Conservation (phyloP, 768 basidiomycete genomes). For the Lentinula edodes region DNA sequence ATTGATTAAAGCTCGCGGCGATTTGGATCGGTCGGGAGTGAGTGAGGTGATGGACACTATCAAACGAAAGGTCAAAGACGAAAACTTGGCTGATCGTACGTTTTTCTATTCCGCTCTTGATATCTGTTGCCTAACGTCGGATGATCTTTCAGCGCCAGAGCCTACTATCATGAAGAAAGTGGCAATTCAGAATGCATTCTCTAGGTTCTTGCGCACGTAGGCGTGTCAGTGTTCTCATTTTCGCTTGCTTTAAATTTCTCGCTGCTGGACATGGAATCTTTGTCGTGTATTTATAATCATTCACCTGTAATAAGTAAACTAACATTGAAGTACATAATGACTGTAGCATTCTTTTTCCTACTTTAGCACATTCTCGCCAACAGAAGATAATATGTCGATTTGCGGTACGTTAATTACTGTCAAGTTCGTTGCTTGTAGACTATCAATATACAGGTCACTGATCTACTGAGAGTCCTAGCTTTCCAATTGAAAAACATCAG, state of each 20-base stretch:
- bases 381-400: background rate
- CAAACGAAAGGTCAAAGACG: slow-evolving; percentile 89
- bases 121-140: slow-evolving; percentile 8
- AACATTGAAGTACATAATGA: background rate
- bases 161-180: slow-evolving; percentile 93
- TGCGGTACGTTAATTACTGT: no score
- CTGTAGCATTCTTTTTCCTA: background rate
- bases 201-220: slow-evolving; percentile 57
- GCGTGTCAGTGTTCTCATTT: background rate
- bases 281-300: background rate
- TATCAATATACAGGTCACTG: no score
- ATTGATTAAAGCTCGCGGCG: slow-evolving; percentile 82
- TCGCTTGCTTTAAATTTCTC: no score
- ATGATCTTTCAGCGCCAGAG: slow-evolving; percentile 51
- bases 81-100: slow-evolving; percentile 77
- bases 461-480: no score
- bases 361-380: background rate
- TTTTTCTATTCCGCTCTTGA: slow-evolving; percentile 10
- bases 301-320: no score
- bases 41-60: slow-evolving; percentile 93
- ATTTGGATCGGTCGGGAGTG: slow-evolving; percentile 83
- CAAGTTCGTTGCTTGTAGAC: no score
- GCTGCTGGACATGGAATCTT: no score
- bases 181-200: slow-evolving; percentile 66
- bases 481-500: no score